phyloP scores from a whole-genome alignment of 768 basidiomycete species.

The Trametopsis cervina region DNA sequence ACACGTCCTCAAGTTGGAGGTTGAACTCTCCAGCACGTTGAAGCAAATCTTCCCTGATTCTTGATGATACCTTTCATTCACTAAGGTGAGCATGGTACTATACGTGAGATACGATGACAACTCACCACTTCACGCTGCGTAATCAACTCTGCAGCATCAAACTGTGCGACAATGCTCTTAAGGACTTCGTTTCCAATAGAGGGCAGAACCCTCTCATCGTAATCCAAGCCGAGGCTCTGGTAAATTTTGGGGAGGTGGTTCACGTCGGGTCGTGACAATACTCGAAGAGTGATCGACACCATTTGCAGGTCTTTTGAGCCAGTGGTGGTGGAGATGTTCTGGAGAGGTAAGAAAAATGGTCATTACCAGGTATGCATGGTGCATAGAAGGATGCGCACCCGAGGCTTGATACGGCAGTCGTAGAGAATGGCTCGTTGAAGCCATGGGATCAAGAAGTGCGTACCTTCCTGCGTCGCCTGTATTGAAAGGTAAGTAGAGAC shows the following conservation, averaged over 20 bases:
- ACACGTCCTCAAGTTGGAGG: conserved; percentile 93
- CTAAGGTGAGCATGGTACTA: not conserved
- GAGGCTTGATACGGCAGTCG: conserved; percentile 95
- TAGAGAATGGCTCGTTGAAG: conserved; percentile 94
- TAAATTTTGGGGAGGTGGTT: conserved; percentile 88
- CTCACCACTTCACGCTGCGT: conserved; percentile 95
- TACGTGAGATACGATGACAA: conserved; percentile 14
- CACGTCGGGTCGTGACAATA: conserved; percentile 89
- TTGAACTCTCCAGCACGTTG: conserved; percentile 95
- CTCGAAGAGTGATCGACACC: conserved; percentile 94
- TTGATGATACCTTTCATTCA: conserved; percentile 64
- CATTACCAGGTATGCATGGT: not conserved
- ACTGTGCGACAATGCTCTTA: conserved; percentile 97
- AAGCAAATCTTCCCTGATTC: conserved; percentile 87
- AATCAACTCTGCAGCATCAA: conserved; percentile 94
- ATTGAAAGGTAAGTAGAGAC: conserved; percentile 2
- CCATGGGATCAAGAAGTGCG: conserved; percentile 95
- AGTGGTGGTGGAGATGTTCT: conserved; percentile 99
- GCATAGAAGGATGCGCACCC: too few species aligned
- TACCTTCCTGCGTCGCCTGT: conserved; percentile 87
- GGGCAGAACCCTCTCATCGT: conserved; percentile 95
- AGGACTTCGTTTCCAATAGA: conserved; percentile 98
- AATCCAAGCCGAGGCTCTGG: conserved; percentile 90
- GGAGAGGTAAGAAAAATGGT: conserved; percentile 3
- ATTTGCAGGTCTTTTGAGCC: conserved; percentile 99